A percentile compares a stretch with the other conserved stretches of the same genome.
phyloP scores from a whole-genome alignment of 768 basidiomycete species.

The Rhodotorula toruloides region DNA sequence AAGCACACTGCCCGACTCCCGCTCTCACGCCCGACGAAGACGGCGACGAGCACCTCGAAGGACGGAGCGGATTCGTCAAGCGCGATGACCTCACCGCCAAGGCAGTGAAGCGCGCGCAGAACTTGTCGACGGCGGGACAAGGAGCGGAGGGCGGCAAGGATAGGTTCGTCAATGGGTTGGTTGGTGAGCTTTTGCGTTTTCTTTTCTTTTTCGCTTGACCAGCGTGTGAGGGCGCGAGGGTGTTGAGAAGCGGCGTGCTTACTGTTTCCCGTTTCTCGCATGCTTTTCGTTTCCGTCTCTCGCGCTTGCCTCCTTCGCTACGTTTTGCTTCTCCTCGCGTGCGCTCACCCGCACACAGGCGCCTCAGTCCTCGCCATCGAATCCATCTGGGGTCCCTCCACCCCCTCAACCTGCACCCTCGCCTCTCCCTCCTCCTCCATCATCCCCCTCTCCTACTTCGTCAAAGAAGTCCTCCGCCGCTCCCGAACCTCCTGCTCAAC shows the following conservation, averaged over 20 bases:
- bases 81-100: constrained; percentile 16
- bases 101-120: constrained; percentile 3
- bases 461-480: constrained; percentile 80
- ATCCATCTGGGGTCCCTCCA: constrained; percentile 33
- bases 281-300: neutral
- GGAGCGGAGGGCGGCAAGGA: constrained; percentile 20
- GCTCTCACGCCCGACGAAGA: constrained; percentile 13
- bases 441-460: constrained; percentile 56
- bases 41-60: no score
- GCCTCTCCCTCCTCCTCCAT: constrained; percentile 7
- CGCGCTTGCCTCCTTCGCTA: neutral
- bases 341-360: no score
- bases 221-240: no score
- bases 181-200: constrained; percentile 11
- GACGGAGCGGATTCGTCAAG: neutral
- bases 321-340: neutral
- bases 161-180: constrained; percentile 21
- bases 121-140: neutral
- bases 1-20: constrained; percentile 13
- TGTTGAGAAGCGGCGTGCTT: no score
- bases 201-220: neutral
- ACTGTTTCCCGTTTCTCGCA: neutral
- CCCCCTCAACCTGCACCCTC: neutral
- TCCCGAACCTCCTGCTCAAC: constrained; percentile 77
- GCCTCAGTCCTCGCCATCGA: constrained; percentile 35